Conservation (phyloP, 495 filamentous ascomycete species). For the Daldinia caldariorum region DNA sequence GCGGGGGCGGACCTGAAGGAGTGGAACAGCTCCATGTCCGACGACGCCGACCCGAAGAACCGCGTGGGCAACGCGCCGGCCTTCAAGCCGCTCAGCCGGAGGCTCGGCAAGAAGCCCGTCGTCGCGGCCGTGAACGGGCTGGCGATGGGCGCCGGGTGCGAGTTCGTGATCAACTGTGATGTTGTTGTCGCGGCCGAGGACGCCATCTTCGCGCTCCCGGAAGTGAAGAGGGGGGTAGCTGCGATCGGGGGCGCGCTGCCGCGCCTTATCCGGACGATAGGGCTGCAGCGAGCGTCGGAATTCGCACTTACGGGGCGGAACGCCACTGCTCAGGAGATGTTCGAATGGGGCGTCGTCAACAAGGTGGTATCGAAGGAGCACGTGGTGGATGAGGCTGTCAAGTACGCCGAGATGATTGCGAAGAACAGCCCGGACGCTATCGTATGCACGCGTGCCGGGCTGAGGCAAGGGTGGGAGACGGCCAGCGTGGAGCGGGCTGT, state of each 20-base stretch:
- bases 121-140: conserved; percentile 84
- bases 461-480: conserved; percentile 70
- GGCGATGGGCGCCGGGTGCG: conserved; percentile 78
- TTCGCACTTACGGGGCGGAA: conserved; percentile 76
- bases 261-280: conserved; percentile 72
- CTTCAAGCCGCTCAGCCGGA: conserved; percentile 61
- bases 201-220: conserved; percentile 74
- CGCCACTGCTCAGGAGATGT: conserved; percentile 69
- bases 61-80: conserved; percentile 63
- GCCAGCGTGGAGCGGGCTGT: conserved; percentile 71
- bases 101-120: conserved; percentile 71
- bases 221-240: conserved; percentile 76
- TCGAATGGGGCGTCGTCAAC: conserved; percentile 79
- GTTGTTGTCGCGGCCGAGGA: conserved; percentile 70
- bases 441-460: conserved; percentile 71
- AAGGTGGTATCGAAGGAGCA: conserved; percentile 64
- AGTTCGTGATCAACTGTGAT: conserved; percentile 79
- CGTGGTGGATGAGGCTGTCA: conserved; percentile 64
- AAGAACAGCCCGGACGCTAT: conserved; percentile 78
- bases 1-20: conserved; percentile 67
- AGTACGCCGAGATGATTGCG: conserved; percentile 63
- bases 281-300: conserved; percentile 75
- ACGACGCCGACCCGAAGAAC: conserved; percentile 46
- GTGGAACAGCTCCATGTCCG: conserved; percentile 51
- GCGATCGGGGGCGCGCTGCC: conserved; percentile 79